Conservation (phyloP, 345 rosid species). For the Heritiera fomes region DNA sequence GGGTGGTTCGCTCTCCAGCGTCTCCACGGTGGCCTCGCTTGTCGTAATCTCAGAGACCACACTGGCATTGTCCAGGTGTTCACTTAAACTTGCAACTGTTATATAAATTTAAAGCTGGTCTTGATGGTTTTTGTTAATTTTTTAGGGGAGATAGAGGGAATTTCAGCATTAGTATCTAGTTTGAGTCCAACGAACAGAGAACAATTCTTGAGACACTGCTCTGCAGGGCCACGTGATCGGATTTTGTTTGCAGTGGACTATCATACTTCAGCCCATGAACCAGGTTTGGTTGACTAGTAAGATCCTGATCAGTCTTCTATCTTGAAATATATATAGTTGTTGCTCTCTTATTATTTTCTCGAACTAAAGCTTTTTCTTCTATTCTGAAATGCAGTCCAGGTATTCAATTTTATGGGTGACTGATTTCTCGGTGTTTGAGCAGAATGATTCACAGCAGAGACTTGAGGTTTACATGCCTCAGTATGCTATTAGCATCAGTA, state of each 20-base stretch:
- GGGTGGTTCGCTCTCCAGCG: slow-evolving; percentile 97
- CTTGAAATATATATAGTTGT: slow-evolving; percentile 8
- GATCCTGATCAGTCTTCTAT: slow-evolving; percentile 26
- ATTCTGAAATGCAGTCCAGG: slow-evolving; percentile 54
- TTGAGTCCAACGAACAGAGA: slow-evolving; percentile 50
- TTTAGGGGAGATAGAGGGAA: slow-evolving; percentile 72
- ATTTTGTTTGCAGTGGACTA: slow-evolving; percentile 87
- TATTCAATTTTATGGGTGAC: slow-evolving; percentile 94
- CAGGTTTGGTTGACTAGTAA: slow-evolving; percentile 82
- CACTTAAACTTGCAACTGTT: neutral
- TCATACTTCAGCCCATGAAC: slow-evolving; percentile 64
- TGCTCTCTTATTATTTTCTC: slow-evolving; percentile 4
- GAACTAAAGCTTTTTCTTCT: slow-evolving; percentile 15
- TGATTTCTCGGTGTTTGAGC: slow-evolving; percentile 96
- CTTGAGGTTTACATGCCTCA: slow-evolving; percentile 51
- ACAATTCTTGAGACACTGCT: slow-evolving; percentile 57
- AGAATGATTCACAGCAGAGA: slow-evolving; percentile 84
- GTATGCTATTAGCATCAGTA: neutral
- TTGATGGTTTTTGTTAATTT: slow-evolving; percentile 3
- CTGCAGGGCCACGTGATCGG: slow-evolving; percentile 79
- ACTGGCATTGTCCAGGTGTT: slow-evolving; percentile 87
- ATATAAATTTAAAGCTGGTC: neutral
- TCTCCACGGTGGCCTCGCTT: slow-evolving; percentile 87
- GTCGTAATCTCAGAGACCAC: slow-evolving; percentile 93
- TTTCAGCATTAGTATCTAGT: slow-evolving; percentile 73